Evolutionary conservation across 176 grass and related monocot genomes (phyloP).

Genomic region (Panicum miliaceum): DNA sequence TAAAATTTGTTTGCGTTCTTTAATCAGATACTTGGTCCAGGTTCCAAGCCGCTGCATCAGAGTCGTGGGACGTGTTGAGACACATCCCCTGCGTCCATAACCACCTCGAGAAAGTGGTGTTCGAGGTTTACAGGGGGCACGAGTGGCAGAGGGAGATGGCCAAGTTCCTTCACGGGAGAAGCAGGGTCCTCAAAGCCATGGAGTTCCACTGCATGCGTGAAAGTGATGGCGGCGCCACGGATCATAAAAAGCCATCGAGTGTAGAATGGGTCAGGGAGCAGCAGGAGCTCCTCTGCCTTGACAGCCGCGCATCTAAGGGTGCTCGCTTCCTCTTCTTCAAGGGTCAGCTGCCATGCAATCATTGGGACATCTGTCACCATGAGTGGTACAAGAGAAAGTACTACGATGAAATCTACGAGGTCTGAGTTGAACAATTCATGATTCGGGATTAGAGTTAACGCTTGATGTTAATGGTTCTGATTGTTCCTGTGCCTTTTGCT

Average conservation of each 20-base stretch:
- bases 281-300: constrained; percentile 20
- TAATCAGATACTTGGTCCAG: constrained; percentile 18
- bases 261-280: constrained; percentile 18
- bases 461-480: not conserved
- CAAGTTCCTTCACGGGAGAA: constrained; percentile 42
- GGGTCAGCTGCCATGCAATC: not conserved
- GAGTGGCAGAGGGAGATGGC: constrained; percentile 45
- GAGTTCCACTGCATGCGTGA: constrained; percentile 42
- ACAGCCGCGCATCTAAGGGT: constrained; percentile 31
- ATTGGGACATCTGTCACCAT: not conserved
- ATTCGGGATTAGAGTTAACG: not conserved
- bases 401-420: not conserved
- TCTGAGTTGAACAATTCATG: not conserved
- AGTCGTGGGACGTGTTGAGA: not conserved
- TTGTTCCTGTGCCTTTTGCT: not conserved
- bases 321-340: constrained; percentile 43
- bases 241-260: not conserved
- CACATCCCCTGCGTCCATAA: constrained; percentile 23
- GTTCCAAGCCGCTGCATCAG: not conserved
- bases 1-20: not conserved
- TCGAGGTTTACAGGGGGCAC: constrained; percentile 42
- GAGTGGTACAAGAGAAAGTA: constrained; percentile 26
- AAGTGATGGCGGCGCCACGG: not conserved
- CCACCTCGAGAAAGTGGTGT: constrained; percentile 32
- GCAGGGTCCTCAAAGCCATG: constrained; percentile 37